Conservation (phyloP, 495 filamentous ascomycete species). For the Aspergillus sclerotiicarbonarius region DNA sequence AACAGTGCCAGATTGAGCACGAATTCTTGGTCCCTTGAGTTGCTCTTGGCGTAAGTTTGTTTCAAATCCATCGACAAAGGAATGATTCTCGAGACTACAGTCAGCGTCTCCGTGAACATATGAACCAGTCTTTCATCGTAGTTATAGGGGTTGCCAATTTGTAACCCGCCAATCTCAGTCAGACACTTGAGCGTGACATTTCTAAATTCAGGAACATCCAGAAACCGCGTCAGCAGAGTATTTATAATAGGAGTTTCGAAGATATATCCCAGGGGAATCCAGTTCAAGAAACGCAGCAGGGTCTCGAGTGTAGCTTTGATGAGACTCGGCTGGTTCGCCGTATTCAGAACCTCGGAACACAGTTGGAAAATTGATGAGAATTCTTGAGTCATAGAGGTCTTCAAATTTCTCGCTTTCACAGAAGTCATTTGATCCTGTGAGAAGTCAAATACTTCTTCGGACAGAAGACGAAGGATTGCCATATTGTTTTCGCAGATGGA, state of each 20-base stretch:
- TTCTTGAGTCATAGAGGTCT: constrained; percentile 96
- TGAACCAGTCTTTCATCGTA: constrained; percentile 92
- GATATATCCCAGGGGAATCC: constrained; percentile 97
- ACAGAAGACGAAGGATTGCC: constrained; percentile 92
- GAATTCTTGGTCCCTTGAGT: constrained; percentile 93
- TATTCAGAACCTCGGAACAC: constrained; percentile 88
- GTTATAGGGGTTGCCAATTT: constrained; percentile 70
- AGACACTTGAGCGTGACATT: constrained; percentile 96
- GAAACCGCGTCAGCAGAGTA: constrained; percentile 83
- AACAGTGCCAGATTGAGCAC: constrained; percentile 96
- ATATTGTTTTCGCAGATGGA: constrained; percentile 99
- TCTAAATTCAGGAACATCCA: constrained; percentile 87
- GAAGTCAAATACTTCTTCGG: constrained; percentile 98
- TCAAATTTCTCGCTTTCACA: constrained; percentile 89
- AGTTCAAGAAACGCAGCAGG: constrained; percentile 92
- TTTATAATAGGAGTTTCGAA: constrained; percentile 97
- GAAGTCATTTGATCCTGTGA: constrained; percentile 99
- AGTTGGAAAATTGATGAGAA: constrained; percentile 97
- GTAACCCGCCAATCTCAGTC: constrained; percentile 92
- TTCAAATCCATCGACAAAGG: constrained; percentile 87
- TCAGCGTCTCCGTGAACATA: constrained; percentile 96
- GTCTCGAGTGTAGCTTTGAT: constrained; percentile 95
- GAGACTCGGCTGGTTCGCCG: constrained; percentile 80
- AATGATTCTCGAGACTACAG: constrained; percentile 83
- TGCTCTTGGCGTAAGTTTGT: constrained; percentile 82